A percentile compares a stretch with the other conserved stretches of the same genome.
Conservation (phyloP, 371 early-diverging fungal species). For the Circinella umbellata region DNA sequence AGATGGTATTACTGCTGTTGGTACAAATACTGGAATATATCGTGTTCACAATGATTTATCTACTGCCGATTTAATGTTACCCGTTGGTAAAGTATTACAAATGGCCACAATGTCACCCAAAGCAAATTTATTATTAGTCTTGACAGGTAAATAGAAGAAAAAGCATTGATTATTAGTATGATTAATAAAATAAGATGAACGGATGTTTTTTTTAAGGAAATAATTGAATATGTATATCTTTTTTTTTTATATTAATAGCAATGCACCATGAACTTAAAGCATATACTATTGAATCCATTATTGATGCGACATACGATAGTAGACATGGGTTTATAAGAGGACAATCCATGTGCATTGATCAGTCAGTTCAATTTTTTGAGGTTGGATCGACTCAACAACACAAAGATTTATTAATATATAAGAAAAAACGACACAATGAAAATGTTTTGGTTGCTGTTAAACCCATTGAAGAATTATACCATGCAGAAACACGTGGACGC, state of each 20-base stretch:
- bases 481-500: not conserved
- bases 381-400: not conserved
- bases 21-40: conserved; percentile 78
- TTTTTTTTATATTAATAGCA: not conserved
- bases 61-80: not conserved
- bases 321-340: not conserved
- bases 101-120: conserved; percentile 19
- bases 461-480: not conserved
- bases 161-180: not conserved
- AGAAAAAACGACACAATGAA: not conserved
- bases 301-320: not conserved
- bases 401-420: conserved; percentile 6
- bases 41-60: conserved; percentile 4
- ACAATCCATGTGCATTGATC: not conserved
- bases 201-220: not conserved
- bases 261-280: not conserved
- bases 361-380: not conserved
- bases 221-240: not conserved
- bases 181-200: not conserved
- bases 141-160: conserved; percentile 12
- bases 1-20: conserved; percentile 45
- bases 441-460: not conserved
- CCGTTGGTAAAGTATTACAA: conserved; percentile 13
- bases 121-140: conserved; percentile 17
- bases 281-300: not conserved